These are phyloP conservation scores for Brachypodium distachyon DNA, from an alignment of 202 grass and related monocot genomes.

Conservation along the genomic window DNA sequence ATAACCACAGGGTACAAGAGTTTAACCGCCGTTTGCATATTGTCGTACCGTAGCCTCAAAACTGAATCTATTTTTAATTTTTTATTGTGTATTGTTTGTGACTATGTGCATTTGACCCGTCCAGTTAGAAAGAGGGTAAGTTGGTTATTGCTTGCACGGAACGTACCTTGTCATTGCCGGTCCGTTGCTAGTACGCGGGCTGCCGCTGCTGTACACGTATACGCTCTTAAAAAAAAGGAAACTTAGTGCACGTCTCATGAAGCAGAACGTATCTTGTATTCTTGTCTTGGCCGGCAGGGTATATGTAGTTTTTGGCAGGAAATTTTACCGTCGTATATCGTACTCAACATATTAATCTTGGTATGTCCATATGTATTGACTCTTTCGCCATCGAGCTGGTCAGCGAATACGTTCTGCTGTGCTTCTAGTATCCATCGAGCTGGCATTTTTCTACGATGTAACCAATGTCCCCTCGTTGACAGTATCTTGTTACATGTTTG, in stretches of 20 bases:
- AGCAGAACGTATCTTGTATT: no score
- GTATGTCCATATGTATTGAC: background rate
- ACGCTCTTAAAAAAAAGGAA: no score
- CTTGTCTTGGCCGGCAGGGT: no score
- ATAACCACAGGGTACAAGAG: background rate
- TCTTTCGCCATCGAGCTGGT: background rate
- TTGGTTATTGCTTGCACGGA: constrained; percentile 8
- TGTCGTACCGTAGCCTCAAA: background rate
- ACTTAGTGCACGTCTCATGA: no score
- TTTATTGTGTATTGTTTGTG: background rate
- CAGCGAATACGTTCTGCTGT: background rate
- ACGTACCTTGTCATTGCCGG: background rate
- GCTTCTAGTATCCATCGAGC: background rate
- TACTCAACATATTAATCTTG: background rate
- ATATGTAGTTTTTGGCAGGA: no score
- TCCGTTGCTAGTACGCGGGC: background rate
- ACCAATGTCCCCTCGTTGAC: background rate
- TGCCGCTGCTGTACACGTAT: no score
- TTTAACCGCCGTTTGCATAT: background rate
- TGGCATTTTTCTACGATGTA: background rate
- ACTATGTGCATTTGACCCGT: background rate
- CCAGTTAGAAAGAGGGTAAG: background rate
- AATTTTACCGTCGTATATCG: no score
- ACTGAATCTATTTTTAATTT: background rate
- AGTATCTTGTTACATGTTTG: no score